Percentiles rank a stretch among this genome's conserved stretches.
Conservation (phyloP, 2,329 filamentous ascomycete species). For the Elsinoe australis region DNA sequence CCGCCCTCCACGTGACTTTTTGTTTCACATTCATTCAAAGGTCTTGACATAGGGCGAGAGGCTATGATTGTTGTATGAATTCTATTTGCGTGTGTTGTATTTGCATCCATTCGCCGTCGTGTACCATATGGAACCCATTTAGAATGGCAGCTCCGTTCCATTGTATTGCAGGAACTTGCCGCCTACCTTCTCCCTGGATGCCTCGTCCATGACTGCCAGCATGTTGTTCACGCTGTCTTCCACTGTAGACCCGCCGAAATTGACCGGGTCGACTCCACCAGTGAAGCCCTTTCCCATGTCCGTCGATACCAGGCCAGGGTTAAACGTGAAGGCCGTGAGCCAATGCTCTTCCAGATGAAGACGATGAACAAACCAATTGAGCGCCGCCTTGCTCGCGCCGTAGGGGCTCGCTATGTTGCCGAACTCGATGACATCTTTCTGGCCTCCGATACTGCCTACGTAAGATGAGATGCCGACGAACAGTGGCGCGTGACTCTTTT, state of each 20-base stretch:
- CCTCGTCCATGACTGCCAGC: background rate
- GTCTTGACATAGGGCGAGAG: no score
- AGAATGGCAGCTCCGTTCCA: constrained; percentile 22
- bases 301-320: constrained; percentile 25
- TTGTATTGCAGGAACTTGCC: constrained; percentile 7
- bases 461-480: constrained; percentile 33
- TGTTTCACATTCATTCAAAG: no score
- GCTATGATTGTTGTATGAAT: no score
- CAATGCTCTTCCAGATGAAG: constrained; percentile 33
- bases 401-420: constrained; percentile 36
- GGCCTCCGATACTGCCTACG: background rate
- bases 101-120: no score
- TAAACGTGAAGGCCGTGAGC: constrained; percentile 24
- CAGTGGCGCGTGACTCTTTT: constrained; percentile 25
- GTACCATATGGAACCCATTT: no score
- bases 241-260: background rate
- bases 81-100: no score
- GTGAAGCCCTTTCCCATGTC: constrained; percentile 28
- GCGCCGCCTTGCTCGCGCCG: constrained; percentile 38
- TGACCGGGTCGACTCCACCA: background rate
- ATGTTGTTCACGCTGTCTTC: constrained; percentile 1
- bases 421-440: background rate
- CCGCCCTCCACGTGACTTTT: no score
- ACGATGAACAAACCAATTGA: constrained; percentile 34
- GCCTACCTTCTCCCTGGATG: constrained; percentile 3